A percentile compares a stretch with the other conserved stretches of the same genome.
phyloP scores from a whole-genome alignment of 2,329 filamentous ascomycete genomes.

The Daldinia eschscholtzii region DNA sequence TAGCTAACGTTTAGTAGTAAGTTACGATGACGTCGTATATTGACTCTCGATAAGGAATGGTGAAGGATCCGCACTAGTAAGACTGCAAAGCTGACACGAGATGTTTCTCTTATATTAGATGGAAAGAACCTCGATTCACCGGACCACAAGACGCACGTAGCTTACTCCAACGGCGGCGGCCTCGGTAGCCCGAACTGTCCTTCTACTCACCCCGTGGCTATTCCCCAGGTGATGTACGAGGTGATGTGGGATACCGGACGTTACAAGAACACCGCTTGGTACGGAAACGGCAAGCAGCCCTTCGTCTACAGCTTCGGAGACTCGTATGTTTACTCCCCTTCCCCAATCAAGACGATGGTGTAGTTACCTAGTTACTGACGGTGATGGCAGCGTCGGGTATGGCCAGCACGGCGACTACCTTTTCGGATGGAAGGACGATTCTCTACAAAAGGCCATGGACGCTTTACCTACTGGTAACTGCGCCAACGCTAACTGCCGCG shows the following conservation, averaged over 20 bases:
- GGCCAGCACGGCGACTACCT: slow-evolving; percentile 57
- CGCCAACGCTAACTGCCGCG: slow-evolving; percentile 38
- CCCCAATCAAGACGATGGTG: not conserved
- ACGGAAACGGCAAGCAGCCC: slow-evolving; percentile 42
- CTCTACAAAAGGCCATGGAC: slow-evolving; percentile 56
- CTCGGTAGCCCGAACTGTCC: slow-evolving; percentile 41
- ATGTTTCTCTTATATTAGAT: not conserved
- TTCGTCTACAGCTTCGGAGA: slow-evolving; percentile 58
- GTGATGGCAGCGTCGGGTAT: slow-evolving; percentile 48
- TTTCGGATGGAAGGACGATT: slow-evolving; percentile 57
- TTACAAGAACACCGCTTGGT: slow-evolving; percentile 39
- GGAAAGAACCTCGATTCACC: slow-evolving; percentile 44
- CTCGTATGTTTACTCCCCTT: slow-evolving; percentile 31
- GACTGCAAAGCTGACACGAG: no score
- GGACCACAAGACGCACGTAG: slow-evolving; percentile 45
- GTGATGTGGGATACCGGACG: slow-evolving; percentile 44
- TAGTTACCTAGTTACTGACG: slow-evolving; percentile 22
- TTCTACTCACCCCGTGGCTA: slow-evolving; percentile 42
- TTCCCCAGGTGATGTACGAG: slow-evolving; percentile 46
- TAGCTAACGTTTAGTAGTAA: no score
- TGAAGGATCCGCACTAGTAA: no score
- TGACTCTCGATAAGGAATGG: no score
- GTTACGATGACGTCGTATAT: no score
- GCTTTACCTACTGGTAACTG: slow-evolving; percentile 28
- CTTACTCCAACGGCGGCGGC: slow-evolving; percentile 41